Evolutionary conservation across 108 stramenopile genomes (phyloP), one percentile per base, ranked within the genome.

Genomic region (Ochromonas danica): DNA sequence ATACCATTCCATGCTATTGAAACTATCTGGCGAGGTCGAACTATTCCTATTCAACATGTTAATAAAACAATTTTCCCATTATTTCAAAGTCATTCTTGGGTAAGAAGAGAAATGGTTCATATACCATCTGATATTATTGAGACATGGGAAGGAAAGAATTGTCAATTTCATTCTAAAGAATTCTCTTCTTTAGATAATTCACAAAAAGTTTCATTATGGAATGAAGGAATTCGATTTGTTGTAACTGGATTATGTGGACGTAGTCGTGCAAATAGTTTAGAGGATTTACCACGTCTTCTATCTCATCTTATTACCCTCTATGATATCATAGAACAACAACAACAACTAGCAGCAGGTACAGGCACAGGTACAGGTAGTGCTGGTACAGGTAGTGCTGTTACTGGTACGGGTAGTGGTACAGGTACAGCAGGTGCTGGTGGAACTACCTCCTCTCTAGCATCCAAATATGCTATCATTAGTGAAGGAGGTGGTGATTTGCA

Each of bases 381-480:
- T n/a, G n/a, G n/a, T n/a, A n/a, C n/a, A n/a, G n/a, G n/a, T n/a
- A n/a, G n/a, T n/a, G n/a, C n/a, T n/a, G n/a, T n/a, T n/a, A n/a
- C n/a, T n/a, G n/a, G n/a, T n/a, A n/a, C n/a, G n/a, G n/a, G n/a
- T n/a, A n/a, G n/a, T n/a, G n/a, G n/a, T n/a, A n/a, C n/a, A n/a
- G n/a, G n/a, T n/a, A n/a, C n/a, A n/a, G n/a, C n/a, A n/a, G n/a
- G n/a, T n/a, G n/a, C n/a, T n/a, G n/a, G n/a, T n/a, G n/a, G n/a
- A n/a, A n/a, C n/a, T n/a, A n/a, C n/a, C n/a, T n/a, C n/a, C n/a
- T n/a, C n/a, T n/a, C n/a, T n/a, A n/a, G n/a, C 45, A 6, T 51
- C 45, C 6, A 51, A 33, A 36, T 67, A 67, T 67, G 63, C 63
- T 36, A 67, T 67, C 31, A 67, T 67, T 35, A 35, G 14, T 67